These are phyloP conservation scores for Grosmannia huntii DNA, from an alignment of 2,329 filamentous ascomycete species.

Conservation along the genomic window DNA sequence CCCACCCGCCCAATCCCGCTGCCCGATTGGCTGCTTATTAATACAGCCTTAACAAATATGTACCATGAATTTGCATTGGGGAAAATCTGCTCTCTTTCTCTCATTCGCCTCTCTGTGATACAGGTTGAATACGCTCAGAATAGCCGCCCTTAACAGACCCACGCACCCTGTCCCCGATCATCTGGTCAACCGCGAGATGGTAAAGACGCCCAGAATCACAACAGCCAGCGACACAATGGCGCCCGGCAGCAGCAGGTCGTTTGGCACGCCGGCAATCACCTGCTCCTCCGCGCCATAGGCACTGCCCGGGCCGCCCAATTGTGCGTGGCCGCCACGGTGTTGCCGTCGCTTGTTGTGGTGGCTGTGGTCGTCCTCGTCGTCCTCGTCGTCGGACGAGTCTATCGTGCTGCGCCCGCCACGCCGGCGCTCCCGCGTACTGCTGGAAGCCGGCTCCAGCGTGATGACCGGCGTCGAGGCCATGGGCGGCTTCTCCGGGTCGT, in stretches of 20 bases:
- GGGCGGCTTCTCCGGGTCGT: conserved; percentile 83
- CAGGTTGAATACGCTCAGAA: not conserved
- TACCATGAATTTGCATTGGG: not conserved
- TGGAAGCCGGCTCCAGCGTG: conserved; percentile 9
- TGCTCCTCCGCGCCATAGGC: conserved; percentile 37
- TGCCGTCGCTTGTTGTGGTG: conserved; percentile 26
- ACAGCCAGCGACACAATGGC: conserved; percentile 92
- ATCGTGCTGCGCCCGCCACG: conserved; percentile 11
- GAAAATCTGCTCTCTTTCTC: not conserved
- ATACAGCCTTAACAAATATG: too few relatives aligned
- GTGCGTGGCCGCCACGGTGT: conserved; percentile 20
- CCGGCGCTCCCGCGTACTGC: conserved; percentile 34
- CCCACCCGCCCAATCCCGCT: not conserved
- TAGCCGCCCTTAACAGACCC: not conserved
- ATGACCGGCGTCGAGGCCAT: conserved; percentile 42
- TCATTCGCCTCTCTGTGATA: not conserved
- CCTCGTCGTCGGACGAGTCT: conserved; percentile 32
- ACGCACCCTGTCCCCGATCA: conserved; percentile 16
- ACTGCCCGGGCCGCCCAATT: not conserved
- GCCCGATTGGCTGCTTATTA: not conserved
- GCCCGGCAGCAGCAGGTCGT: conserved; percentile 83
- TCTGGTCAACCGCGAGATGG: conserved; percentile 58
- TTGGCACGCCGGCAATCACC: conserved; percentile 81
- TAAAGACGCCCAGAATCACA: conserved; percentile 87
- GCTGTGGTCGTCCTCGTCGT: conserved; percentile 39